phyloP scores from a whole-genome alignment of 1,284 basidiomycete species.

The Leccinum glutinopallens region DNA sequence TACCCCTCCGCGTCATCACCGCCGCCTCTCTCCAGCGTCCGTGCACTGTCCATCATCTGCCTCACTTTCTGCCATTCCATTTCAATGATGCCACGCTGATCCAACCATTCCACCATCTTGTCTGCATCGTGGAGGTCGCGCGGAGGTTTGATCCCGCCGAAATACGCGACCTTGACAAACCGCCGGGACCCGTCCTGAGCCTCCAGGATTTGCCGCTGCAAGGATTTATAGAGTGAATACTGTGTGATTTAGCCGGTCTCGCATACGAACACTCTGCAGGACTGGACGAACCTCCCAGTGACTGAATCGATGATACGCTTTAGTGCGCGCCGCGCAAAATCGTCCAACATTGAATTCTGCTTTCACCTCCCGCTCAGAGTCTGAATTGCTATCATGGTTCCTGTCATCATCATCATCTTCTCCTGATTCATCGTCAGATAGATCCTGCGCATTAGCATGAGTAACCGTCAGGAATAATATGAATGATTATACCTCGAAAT shows the following conservation, averaged over 20 bases:
- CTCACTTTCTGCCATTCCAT: constrained; percentile 69
- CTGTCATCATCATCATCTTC: constrained; percentile 24
- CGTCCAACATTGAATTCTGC: constrained; percentile 60
- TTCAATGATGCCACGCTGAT: constrained; percentile 66
- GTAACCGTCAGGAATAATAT: not conserved
- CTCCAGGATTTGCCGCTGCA: constrained; percentile 58
- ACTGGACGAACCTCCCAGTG: constrained; percentile 79
- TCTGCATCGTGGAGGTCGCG: constrained; percentile 70
- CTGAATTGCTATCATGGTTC: constrained; percentile 35
- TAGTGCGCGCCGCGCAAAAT: constrained; percentile 72
- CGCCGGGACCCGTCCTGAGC: constrained; percentile 38
- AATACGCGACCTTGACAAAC: constrained; percentile 60
- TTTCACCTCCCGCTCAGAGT: constrained; percentile 33
- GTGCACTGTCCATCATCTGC: constrained; percentile 71
- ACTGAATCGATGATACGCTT: constrained; percentile 71
- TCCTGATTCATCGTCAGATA: constrained; percentile 25
- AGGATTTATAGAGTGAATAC: constrained; percentile 59
- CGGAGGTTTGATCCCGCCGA: constrained; percentile 56
- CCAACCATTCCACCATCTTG: constrained; percentile 80
- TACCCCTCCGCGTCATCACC: constrained; percentile 16
- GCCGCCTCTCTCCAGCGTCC: constrained; percentile 61
- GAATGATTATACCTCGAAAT: constrained; percentile 51
- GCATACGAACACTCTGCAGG: constrained; percentile 3
- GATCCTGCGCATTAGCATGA: constrained; percentile 17
- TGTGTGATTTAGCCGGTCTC: constrained; percentile 31